Evolutionary conservation across 2,329 filamentous ascomycete species (phyloP).

Genomic region (Colletotrichum neosansevieriae): DNA sequence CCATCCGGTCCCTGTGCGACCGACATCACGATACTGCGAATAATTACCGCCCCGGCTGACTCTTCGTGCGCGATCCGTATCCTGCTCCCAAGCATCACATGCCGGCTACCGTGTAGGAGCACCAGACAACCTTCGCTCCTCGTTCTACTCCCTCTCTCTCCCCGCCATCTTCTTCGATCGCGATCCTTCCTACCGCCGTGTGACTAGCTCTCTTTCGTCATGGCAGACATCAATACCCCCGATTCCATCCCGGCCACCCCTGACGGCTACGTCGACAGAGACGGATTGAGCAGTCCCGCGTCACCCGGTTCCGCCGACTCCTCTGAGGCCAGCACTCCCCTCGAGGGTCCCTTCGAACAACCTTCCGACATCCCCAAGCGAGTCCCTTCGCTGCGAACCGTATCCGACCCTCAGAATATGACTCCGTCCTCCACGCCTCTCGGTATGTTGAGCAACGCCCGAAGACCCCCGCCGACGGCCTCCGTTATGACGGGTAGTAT

Average conservation of each 20-base stretch:
- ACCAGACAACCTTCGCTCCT: conserved; percentile 8
- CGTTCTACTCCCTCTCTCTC: neutral
- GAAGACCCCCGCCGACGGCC: conserved; percentile 61
- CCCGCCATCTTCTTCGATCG: neutral
- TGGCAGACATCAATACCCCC: conserved; percentile 43
- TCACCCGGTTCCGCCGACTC: conserved; percentile 60
- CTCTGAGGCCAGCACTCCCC: conserved; percentile 62
- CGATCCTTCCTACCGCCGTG: neutral
- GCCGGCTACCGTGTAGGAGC: conserved; percentile 19
- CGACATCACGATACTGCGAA: conserved; percentile 13
- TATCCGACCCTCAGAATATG: conserved; percentile 74
- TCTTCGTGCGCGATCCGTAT: neutral
- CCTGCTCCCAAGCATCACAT: conserved; percentile 1
- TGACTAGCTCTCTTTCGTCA: conserved; percentile 9
- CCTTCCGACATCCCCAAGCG: conserved; percentile 58
- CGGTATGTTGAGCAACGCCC: conserved; percentile 77
- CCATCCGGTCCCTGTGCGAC: neutral
- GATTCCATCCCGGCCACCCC: conserved; percentile 59
- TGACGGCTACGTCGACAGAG: conserved; percentile 56
- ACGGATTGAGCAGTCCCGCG: conserved; percentile 51
- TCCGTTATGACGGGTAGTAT: conserved; percentile 47
- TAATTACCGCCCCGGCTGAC: conserved; percentile 18
- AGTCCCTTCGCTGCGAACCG: conserved; percentile 69
- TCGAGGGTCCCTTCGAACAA: conserved; percentile 53
- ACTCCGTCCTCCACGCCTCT: conserved; percentile 86